These are phyloP conservation scores for Pestalotiopsis fici DNA, from an alignment of 2,329 filamentous ascomycete genomes.

Conservation along the genomic window DNA sequence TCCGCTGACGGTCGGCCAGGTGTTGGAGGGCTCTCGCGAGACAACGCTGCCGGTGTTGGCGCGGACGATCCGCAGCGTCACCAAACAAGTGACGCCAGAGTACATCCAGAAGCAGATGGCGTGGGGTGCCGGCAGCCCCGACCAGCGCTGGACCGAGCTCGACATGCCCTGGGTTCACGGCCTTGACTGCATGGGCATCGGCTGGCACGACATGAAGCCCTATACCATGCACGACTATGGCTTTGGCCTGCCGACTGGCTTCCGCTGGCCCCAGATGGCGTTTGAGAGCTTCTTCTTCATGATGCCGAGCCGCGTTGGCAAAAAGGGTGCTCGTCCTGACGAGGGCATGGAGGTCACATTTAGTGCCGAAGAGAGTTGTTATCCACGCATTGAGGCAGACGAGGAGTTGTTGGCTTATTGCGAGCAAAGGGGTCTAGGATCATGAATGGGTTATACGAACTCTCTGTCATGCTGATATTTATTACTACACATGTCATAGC, in stretches of 20 bases:
- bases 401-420: slow-evolving; percentile 2
- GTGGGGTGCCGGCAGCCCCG: background rate
- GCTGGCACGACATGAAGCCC: slow-evolving; percentile 3
- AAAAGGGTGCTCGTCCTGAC: background rate
- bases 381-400: background rate
- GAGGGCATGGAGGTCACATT: slow-evolving; percentile 6
- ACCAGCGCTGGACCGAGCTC: slow-evolving; percentile 8
- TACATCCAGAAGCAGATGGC: slow-evolving; percentile 1
- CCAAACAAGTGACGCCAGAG: background rate
- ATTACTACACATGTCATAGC: too few species aligned
- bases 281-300: slow-evolving; percentile 9
- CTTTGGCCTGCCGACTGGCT: slow-evolving; percentile 1
- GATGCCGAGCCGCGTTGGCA: background rate
- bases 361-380: slow-evolving; percentile 2
- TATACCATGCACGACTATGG: slow-evolving; percentile 3
- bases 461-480: background rate
- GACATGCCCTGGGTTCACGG: background rate
- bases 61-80: background rate
- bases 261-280: slow-evolving; percentile 6
- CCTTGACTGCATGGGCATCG: slow-evolving; percentile 2
- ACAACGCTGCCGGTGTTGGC: slow-evolving; percentile 1
- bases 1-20: background rate
- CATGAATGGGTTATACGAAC: background rate
- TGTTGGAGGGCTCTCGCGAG: background rate
- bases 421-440: slow-evolving; percentile 5